Base-by-base conservation (phyloP, 2,329 filamentous ascomycete species). In the Colletotrichum sp. region DNA sequence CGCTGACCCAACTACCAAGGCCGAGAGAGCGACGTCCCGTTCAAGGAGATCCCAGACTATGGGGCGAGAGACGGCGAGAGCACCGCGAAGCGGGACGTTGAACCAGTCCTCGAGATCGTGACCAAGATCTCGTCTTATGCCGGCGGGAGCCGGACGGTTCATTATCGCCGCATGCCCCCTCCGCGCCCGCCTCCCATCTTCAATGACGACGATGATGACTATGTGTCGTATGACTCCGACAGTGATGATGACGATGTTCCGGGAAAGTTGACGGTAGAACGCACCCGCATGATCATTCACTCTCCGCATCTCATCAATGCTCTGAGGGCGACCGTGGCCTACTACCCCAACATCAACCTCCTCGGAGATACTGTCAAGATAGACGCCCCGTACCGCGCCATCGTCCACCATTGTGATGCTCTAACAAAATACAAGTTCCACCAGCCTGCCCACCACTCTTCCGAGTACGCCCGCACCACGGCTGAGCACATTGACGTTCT, bases 271-370 rank as follows among this genome's bases (percentile, higher is more conserved):
- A 74, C 79, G 21, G 76, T 80, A 11, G 80, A 82, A 21, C 79
- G 75, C 2, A 85, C 83, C 1, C 76, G 79, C 67, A 87, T 88
- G 85, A 64, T 83, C 4, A 85, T 88, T 58, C 81, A 86, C 75
- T 88, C 87, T 3, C 72, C 78, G 34, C 79, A 87, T 70, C 82
- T 90, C 34, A 83, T 86, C 75, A 84, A 87, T 61, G 87, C 87
- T 1, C 81, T 90, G 6, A 82, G 80, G 33, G 86, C 87, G 15
- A 83, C 89, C 7, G 83, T 90, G 8, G 81, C 80, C 29, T 89
- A 88, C 76, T 89, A 88, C 75, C 87, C 87, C 5, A 81, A 82
- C 51, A 81, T 83, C 70, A 81, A 80, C 55, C 82, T 87, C 63
- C 77, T 81, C 1, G 83, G 78, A 54, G 81, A 83, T 8, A 78